A percentile compares a stretch with the other conserved stretches of the same genome.
Conservation (phyloP, 306 rosid species). For the Fragaria nilgerrensis region DNA sequence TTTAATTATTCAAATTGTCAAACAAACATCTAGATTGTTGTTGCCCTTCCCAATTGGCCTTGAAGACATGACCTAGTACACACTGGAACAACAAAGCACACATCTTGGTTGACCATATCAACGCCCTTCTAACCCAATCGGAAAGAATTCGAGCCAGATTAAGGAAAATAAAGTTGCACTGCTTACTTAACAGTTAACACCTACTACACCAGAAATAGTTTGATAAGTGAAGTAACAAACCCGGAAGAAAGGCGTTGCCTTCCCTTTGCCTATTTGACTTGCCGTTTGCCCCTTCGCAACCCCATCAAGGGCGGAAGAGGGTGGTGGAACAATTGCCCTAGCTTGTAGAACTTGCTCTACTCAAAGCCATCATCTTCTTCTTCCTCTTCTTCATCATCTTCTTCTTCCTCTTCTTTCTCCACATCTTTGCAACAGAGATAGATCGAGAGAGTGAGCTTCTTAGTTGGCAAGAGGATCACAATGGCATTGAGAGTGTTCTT, state of each 20-base stretch:
- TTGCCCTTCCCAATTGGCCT: not conserved
- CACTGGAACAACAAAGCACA: not conserved
- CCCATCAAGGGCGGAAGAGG: constrained; percentile 36
- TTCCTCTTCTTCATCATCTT: constrained; percentile 39
- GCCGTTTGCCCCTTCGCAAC: constrained; percentile 49
- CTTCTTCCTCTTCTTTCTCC: constrained; percentile 51
- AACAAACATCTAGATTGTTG: not conserved
- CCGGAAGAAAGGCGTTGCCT: constrained; percentile 84
- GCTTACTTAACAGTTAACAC: not conserved
- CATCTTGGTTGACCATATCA: not conserved
- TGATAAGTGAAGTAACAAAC: constrained; percentile 21
- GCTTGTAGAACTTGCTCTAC: constrained; percentile 11
- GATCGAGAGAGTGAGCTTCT: not conserved
- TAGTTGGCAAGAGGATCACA: not conserved
- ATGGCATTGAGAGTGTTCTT: not conserved
- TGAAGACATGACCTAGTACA: not conserved
- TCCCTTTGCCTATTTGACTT: constrained; percentile 76
- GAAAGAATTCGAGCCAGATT: not conserved
- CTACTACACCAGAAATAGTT: constrained; percentile 5
- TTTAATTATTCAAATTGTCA: not conserved
- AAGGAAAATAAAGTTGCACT: not conserved
- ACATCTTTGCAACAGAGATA: constrained; percentile 18
- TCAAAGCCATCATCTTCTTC: constrained; percentile 22
- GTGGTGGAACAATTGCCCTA: constrained; percentile 7
- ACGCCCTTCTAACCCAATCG: not conserved